Base-by-base conservation (phyloP, 306 rosid species). In the Astragalus glycyphyllos region DNA sequence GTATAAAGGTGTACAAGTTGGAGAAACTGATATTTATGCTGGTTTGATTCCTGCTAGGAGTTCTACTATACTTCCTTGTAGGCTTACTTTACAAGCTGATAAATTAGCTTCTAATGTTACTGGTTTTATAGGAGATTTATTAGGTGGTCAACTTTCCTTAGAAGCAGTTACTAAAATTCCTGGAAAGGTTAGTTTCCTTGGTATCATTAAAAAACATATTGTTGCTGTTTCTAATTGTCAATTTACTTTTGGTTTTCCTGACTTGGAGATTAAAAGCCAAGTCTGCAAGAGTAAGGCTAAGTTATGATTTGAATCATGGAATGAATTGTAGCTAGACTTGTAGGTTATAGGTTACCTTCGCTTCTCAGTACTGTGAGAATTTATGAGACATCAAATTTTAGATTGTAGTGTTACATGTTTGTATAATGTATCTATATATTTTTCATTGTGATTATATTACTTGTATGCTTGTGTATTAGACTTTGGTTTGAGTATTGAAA, bases 11-110 rank as follows among this genome's bases (percentile, higher is more conserved):
- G 58, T 9, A 4, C 74, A 83, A 58, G 78, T 90, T 11, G 96
- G 96, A n/a, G 87, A 87, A 0, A 86, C 85, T 0, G 80, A 77
- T 2, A 41, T 90, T 44, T 58, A 7, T 4, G 79, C 89, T 0
- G 91, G 94, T 12, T 12, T 64, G 9, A 68, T 88, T 61, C 88
- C 88, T 2, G 82, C 91, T 1, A 86, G 47, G 45, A 80, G 83
- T 1, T 83, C 90, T 4, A 7, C 72, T 4, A 69, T 45, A 2
- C 11, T 88, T 11, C 47, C 82, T 0, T 72, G 80, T 46, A 79
- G 80, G 53, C 89, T 90, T 48, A 80, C 85, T 0, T 16, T 90
- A 13, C 68, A 87, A 81, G 80, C 59, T 1, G 93, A 90, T 29
- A 4, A 54, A 47, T 1, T 84, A 1, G 88, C 82, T 0, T 65